Evolutionary conservation across 768 basidiomycete species (phyloP).

Genomic region (Cystobasidium onofrii): DNA sequence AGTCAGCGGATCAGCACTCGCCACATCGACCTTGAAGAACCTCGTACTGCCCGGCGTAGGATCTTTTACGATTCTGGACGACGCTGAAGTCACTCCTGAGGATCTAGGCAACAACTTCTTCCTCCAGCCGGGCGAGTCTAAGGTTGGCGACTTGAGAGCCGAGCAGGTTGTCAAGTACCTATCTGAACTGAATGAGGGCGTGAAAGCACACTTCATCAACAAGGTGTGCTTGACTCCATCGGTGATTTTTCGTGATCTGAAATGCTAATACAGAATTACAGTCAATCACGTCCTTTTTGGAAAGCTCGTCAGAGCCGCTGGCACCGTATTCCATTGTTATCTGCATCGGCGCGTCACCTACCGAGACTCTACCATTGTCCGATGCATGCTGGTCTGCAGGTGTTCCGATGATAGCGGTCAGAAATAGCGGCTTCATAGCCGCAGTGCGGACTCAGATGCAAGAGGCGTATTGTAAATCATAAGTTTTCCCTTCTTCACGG

Average conservation of each 20-base stretch:
- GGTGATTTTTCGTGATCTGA: background rate
- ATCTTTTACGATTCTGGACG: constrained; percentile 85
- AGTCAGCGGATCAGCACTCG: constrained; percentile 69
- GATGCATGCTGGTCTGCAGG: constrained; percentile 46
- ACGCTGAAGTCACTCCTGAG: constrained; percentile 54
- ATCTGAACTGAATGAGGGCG: constrained; percentile 77
- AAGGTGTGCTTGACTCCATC: constrained; percentile 43
- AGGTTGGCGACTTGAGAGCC: constrained; percentile 66
- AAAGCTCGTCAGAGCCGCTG: constrained; percentile 50
- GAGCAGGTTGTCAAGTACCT: constrained; percentile 68
- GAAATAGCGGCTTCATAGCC: constrained; percentile 81
- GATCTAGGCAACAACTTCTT: constrained; percentile 98
- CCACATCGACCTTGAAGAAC: constrained; percentile 86
- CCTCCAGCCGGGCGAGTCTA: constrained; percentile 59
- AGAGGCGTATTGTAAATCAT: constrained; percentile 62
- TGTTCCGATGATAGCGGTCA: constrained; percentile 63
- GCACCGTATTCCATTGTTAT: constrained; percentile 69
- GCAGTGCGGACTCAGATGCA: constrained; percentile 81
- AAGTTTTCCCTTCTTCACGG: background rate
- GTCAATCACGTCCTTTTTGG: constrained; percentile 56
- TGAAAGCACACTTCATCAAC: constrained; percentile 60
- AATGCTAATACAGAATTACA: constrained; percentile 33
- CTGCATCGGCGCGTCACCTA: constrained; percentile 63
- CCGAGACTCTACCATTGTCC: constrained; percentile 54
- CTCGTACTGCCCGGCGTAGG: constrained; percentile 92